Evolutionary conservation across 2,329 filamentous ascomycete species (phyloP).

Genomic region (Penicillium hordei): DNA sequence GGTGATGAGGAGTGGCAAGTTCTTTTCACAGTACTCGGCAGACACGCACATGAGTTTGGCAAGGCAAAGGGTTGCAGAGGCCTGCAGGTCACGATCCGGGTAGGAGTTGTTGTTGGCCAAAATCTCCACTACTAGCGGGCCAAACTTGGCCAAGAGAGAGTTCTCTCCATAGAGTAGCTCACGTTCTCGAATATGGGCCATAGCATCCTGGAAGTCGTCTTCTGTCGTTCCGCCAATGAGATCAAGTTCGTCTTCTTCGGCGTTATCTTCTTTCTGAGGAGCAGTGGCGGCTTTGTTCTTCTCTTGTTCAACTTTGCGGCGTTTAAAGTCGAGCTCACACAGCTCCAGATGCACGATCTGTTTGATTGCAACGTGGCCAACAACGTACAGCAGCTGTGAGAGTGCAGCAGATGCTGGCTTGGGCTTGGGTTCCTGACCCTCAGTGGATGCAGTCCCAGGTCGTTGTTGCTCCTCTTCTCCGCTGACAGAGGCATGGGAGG

Average conservation of each 20-base stretch:
- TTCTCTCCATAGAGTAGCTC: slow-evolving; percentile 80
- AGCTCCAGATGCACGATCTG: slow-evolving; percentile 97
- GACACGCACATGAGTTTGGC: slow-evolving; percentile 99
- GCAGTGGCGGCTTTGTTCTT: slow-evolving; percentile 49
- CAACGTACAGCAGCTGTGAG: slow-evolving; percentile 89
- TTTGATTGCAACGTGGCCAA: slow-evolving; percentile 96
- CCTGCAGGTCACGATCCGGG: slow-evolving; percentile 84
- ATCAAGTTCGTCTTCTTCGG: slow-evolving; percentile 85
- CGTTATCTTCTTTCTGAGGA: slow-evolving; percentile 52
- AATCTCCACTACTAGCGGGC: slow-evolving; percentile 86
- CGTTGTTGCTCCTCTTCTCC: slow-evolving; percentile 37
- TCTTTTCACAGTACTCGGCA: slow-evolving; percentile 90
- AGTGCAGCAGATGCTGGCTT: slow-evolving; percentile 69
- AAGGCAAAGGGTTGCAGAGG: slow-evolving; percentile 87
- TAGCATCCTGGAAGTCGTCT: slow-evolving; percentile 86
- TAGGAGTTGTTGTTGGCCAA: slow-evolving; percentile 94
- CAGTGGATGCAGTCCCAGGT: slow-evolving; percentile 36
- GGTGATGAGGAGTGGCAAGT: slow-evolving; percentile 90
- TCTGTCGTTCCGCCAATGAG: slow-evolving; percentile 95
- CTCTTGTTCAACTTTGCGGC: slow-evolving; percentile 66
- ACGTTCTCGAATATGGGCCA: slow-evolving; percentile 78
- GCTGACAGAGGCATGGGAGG: slow-evolving; percentile 28
- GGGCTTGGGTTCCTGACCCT: slow-evolving; percentile 51
- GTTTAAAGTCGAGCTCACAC: slow-evolving; percentile 98
- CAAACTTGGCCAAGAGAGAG: slow-evolving; percentile 85